Percentiles rank a stretch among this genome's conserved stretches.
Conservation (phyloP, 2,329 filamentous ascomycete species). For the Ilyonectria sp. region DNA sequence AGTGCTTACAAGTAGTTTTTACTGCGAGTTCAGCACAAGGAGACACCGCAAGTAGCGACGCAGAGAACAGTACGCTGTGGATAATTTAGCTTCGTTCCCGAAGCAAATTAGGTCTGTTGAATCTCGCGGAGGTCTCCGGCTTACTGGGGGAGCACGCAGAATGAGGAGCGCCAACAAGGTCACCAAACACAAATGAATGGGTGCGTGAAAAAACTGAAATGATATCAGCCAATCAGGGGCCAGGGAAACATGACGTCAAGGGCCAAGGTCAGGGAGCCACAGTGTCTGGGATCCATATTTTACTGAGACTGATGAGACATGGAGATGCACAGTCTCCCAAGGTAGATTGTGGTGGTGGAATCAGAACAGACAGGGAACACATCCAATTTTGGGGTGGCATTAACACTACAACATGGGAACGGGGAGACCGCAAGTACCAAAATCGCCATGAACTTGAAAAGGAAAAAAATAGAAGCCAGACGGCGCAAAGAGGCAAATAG, state of each 20-base stretch:
- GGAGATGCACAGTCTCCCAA: slow-evolving; percentile 5
- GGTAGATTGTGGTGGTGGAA: neutral
- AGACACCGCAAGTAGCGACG: neutral
- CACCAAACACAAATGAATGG: slow-evolving; percentile 31
- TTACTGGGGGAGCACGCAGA: neutral
- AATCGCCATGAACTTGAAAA: neutral
- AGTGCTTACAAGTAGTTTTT: slow-evolving; percentile 19
- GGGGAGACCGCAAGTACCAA: neutral
- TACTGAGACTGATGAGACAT: slow-evolving; percentile 15
- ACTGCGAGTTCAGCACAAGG: neutral
- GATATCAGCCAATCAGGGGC: slow-evolving; percentile 40
- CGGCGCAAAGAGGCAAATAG: slow-evolving; percentile 3
- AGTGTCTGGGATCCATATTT: slow-evolving; percentile 11
- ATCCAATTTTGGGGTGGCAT: slow-evolving; percentile 1
- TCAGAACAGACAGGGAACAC: neutral
- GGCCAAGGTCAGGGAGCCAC: slow-evolving; percentile 8
- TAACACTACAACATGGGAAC: neutral
- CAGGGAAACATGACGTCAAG: slow-evolving; percentile 47
- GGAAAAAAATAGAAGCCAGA: neutral
- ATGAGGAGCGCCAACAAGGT: slow-evolving; percentile 26
- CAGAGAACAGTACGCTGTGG: neutral
- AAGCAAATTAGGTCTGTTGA: neutral
- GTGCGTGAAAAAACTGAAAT: slow-evolving; percentile 38
- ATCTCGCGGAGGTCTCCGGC: neutral
- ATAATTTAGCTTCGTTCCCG: neutral